These are phyloP conservation scores for Amphirosellinia nigrospora DNA, from an alignment of 495 filamentous ascomycete genomes.

Conservation along the genomic window DNA sequence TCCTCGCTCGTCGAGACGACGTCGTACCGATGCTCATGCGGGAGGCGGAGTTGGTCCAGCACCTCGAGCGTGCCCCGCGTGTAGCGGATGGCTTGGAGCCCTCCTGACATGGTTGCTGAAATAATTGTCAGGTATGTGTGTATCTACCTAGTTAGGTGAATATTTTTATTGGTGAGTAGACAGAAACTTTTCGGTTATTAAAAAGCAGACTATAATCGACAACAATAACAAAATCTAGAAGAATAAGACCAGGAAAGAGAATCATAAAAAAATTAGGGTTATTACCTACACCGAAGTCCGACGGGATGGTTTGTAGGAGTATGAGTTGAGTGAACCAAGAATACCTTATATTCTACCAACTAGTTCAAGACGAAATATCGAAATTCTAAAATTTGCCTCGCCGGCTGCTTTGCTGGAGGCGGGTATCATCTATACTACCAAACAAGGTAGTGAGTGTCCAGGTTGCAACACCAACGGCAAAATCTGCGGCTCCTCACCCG, in stretches of 20 bases:
- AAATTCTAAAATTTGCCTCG: background rate
- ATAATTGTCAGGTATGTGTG: background rate
- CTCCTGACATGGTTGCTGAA: conserved; percentile 54
- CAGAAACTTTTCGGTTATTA: too few species aligned
- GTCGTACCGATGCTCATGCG: conserved; percentile 84
- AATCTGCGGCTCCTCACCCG: background rate
- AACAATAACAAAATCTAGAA: background rate
- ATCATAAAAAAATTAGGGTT: background rate
- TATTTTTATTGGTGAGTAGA: background rate
- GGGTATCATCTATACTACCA: too few species aligned
- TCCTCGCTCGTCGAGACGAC: conserved; percentile 74
- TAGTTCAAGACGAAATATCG: background rate
- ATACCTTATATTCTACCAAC: too few species aligned
- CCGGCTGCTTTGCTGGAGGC: too few species aligned
- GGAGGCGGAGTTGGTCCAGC: conserved; percentile 87
- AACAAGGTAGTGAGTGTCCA: too few species aligned
- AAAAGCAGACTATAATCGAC: background rate
- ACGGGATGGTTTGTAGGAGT: too few species aligned
- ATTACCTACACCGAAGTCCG: too few species aligned
- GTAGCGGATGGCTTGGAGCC: conserved; percentile 88
- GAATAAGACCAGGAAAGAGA: background rate
- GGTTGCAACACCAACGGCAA: background rate
- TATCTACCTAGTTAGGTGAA: background rate
- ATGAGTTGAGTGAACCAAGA: too few species aligned
- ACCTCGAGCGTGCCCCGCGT: conserved; percentile 76